Base-by-base conservation (phyloP, 2,329 filamentous ascomycete species). In the Diaporthe batatas region DNA sequence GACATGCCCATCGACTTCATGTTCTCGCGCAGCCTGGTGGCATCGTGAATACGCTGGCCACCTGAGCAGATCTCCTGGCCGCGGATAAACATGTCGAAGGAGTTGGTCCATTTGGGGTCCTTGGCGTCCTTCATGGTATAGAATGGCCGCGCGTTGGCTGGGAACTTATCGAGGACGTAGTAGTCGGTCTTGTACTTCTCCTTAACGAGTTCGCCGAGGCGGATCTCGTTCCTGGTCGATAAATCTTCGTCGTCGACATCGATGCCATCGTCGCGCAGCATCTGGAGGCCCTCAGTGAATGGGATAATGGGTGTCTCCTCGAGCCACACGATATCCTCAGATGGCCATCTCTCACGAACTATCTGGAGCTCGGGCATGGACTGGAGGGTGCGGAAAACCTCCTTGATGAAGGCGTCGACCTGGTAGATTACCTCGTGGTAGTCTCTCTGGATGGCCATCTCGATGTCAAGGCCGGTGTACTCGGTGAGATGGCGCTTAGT, bases 121-220 rank as follows among this genome's bases (percentile, higher is more conserved):
- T 91, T 86, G 1, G 92, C 89, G 75, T 97, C 94, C 36, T 92
- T 92, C 89, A 97, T 95, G 1, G 95, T 94, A 80, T 98, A 98
- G 83, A 98, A 98, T 0, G 95, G 95, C 55, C 95, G 90, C 2
- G 94, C 95, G 8, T 91, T 92, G 29, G 90, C 86, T 0, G 95
- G 95, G 85, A 98, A 98, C 79, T 97, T 97, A 87, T 98, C 95
- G 53, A 98, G 88, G 75, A 98, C 92, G 82, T 96, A 98, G 84
- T 97, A 98, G 78, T 98, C 95, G 0, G 95, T 97, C 71, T 90
- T 87, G 79, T 93, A 96, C 83, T 95, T 95, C 79, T 97, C 90
- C 83, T 93, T 96, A 78, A 98, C 91, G 21, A 98, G 85, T 79
- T 94, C 87, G 12, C 96, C 95, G 0, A 98, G 88, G 18, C 93